These are phyloP conservation scores for Boechera stricta DNA, from an alignment of 345 rosid species.

Conservation along the genomic window DNA sequence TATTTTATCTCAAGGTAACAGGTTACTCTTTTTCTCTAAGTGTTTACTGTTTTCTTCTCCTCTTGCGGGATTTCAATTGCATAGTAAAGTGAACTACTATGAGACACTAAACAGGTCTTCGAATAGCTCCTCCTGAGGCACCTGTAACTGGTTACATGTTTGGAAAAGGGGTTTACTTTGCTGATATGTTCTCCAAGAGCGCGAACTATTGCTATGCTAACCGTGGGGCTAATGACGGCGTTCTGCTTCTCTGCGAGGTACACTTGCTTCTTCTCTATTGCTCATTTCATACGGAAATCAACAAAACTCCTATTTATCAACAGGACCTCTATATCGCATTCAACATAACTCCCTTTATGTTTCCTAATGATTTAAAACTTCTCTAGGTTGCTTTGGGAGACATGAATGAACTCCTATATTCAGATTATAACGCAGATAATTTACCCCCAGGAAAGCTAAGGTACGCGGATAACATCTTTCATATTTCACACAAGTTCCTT, in stretches of 20 bases:
- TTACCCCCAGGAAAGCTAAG: conserved; percentile 85
- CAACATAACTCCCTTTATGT: conserved; percentile 23
- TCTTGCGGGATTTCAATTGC: neutral
- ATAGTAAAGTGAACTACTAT: conserved; percentile 25
- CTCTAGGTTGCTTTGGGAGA: conserved; percentile 90
- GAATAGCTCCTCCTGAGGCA: conserved; percentile 98
- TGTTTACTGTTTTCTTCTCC: neutral
- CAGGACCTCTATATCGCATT: neutral
- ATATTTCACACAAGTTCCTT: conserved; percentile 23
- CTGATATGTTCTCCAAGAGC: conserved; percentile 98
- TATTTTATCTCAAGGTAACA: conserved; percentile 87
- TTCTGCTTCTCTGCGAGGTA: conserved; percentile 90
- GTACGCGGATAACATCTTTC: conserved; percentile 43
- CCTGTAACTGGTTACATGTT: conserved; percentile 92
- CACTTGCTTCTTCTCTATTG: conserved; percentile 9
- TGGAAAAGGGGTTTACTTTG: conserved; percentile 96
- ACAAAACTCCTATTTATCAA: conserved; percentile 11
- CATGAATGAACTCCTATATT: conserved; percentile 69
- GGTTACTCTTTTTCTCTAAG: conserved; percentile 25
- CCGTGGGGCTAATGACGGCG: conserved; percentile 58
- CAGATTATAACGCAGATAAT: conserved; percentile 71
- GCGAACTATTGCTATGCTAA: conserved; percentile 84
- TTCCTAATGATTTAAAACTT: conserved; percentile 21
- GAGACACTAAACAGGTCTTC: conserved; percentile 63
- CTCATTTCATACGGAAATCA: neutral